These are phyloP conservation scores for Fagus sylvatica DNA, from an alignment of 306 rosid genomes.

Conservation along the genomic window DNA sequence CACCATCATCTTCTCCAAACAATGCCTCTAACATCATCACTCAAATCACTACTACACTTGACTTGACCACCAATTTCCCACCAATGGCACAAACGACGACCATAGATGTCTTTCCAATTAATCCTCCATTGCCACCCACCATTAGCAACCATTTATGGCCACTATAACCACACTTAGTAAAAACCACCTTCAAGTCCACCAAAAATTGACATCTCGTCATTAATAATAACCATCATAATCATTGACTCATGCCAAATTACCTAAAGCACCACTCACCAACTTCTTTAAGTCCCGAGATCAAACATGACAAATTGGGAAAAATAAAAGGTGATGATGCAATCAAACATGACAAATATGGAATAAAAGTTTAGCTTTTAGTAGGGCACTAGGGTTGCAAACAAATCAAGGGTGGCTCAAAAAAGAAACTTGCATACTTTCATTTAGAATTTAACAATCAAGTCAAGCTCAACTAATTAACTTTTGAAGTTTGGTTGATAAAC, in stretches of 20 bases:
- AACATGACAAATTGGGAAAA: neutral
- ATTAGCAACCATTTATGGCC: neutral
- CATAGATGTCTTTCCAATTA: constrained; percentile 3
- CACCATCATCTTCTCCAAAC: neutral
- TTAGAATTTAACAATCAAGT: too few species aligned
- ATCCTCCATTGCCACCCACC: constrained; percentile 11
- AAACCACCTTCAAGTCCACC: neutral
- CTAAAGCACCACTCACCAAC: neutral
- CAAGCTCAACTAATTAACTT: too few species aligned
- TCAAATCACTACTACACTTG: neutral
- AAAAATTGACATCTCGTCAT: neutral
- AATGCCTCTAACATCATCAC: neutral
- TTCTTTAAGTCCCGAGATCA: neutral
- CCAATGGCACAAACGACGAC: constrained; percentile 13
- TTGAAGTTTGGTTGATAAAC: too few species aligned
- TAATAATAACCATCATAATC: constrained; percentile 17
- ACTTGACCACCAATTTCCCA: constrained; percentile 13
- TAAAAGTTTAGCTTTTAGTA: neutral
- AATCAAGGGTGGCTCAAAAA: too few species aligned
- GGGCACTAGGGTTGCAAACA: too few species aligned
- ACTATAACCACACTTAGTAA: neutral
- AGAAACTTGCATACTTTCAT: too few species aligned
- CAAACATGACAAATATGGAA: neutral
- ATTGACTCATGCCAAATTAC: neutral
- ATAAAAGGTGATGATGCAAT: too few species aligned